Evolutionary conservation across 73 alveolate species (phyloP), one percentile per base, ranked within the genome.

Genomic region (Paramecium tetraurelia): DNA sequence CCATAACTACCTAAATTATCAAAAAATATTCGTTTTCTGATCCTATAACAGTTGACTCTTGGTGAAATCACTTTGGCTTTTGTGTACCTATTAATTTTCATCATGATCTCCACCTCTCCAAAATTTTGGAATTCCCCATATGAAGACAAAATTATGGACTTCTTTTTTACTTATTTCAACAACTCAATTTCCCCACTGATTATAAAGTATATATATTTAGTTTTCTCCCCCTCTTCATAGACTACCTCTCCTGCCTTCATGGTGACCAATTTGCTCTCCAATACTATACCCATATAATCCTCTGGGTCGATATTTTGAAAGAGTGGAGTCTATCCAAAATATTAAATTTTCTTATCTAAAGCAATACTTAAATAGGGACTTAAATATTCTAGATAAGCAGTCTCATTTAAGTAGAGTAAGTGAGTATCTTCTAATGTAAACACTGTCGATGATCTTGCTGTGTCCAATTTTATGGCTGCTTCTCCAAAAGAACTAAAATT

Each of bases 1-100:
- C 46, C 43, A 80, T 80, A 80, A 80, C 24, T 80, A 22, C 76
- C 90, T 21, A 80, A 63, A 80, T 80, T 80, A 46, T 80, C 90
- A 80, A 80, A 80, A 48, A 80, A 80, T 27, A 8, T 21, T 31
- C 57, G n/a, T 48, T 46, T 80, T 80, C 90, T 80, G 5, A 80
- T 80, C 48, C 57, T 43, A 80, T 80, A 80, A 43, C 35, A 24
- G 20, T 33, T 80, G 0, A 80, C 5, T 80, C 90, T 40, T 20
- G 90, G 90, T 1, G 90, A 22, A 2, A 80, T 80, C 6, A 80
- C 90, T 46, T 46, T 80, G 4, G 90, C 90, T 20, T 20, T 80
- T n/a, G 90, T 80, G 8, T 24, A 41, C 43, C 90, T 80, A 46
- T 80, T 16, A 8, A 80, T 44, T 48, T 80, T 80, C 44, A 20